Percentiles rank a stretch among this genome's conserved stretches.
Evolutionary conservation across 192 early-diverging fungal species (phyloP).

Genomic region (Coemansia sp.): DNA sequence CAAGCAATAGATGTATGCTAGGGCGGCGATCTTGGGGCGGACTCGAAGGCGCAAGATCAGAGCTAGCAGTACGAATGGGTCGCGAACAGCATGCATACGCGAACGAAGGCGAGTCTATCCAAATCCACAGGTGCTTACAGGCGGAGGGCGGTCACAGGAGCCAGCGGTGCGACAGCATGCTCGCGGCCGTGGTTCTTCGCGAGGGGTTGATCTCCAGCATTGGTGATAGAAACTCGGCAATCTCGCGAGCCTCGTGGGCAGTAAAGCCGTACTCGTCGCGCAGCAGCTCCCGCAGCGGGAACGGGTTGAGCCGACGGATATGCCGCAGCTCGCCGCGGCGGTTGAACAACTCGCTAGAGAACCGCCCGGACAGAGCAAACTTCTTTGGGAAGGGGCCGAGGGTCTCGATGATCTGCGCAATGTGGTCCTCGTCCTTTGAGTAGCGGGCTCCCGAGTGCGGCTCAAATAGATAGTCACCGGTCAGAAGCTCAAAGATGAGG

Average conservation of each 20-base stretch:
- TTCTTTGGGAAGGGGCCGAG: slow-evolving; percentile 77
- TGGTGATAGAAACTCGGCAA: slow-evolving; percentile 76
- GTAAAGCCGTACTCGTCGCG: slow-evolving; percentile 83
- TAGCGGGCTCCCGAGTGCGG: slow-evolving; percentile 77
- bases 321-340: slow-evolving; percentile 80
- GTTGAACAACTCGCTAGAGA: slow-evolving; percentile 82
- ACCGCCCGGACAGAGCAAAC: slow-evolving; percentile 78
- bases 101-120: no score
- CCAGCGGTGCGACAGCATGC: slow-evolving; percentile 58
- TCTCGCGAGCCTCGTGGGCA: slow-evolving; percentile 60
- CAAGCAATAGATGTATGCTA: no score
- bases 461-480: slow-evolving; percentile 94
- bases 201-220: slow-evolving; percentile 66
- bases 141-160: slow-evolving; percentile 23
- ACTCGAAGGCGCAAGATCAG: no score
- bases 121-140: no score
- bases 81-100: no score
- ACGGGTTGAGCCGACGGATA: slow-evolving; percentile 79
- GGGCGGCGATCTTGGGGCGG: no score
- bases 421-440: slow-evolving; percentile 93
- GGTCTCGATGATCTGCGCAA: slow-evolving; percentile 94
- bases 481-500: slow-evolving; percentile 90
- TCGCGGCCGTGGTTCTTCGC: slow-evolving; percentile 52
- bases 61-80: no score
- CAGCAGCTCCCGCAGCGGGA: slow-evolving; percentile 76